Conservation (phyloP, 192 early-diverging fungal genomes). For the Entomortierella beljakovae region DNA sequence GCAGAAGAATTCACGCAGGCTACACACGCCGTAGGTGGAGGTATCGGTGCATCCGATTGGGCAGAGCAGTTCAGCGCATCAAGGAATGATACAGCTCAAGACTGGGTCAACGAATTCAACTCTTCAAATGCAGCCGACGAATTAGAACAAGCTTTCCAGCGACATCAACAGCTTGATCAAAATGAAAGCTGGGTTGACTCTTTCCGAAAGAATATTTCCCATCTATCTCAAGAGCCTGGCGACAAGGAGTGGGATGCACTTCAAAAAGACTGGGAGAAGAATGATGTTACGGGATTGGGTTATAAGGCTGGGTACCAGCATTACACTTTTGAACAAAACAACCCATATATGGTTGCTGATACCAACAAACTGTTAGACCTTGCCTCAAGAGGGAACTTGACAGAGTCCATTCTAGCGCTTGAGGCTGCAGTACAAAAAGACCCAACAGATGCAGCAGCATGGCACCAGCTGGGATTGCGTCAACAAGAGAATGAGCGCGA, state of each 20-base stretch:
- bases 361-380: slow-evolving; percentile 63
- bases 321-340: slow-evolving; percentile 83
- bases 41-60: slow-evolving; percentile 52
- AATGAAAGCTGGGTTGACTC: slow-evolving; percentile 76
- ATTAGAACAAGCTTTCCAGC: slow-evolving; percentile 60
- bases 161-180: slow-evolving; percentile 64
- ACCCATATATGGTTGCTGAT: slow-evolving; percentile 73
- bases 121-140: slow-evolving; percentile 54
- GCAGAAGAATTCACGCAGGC: slow-evolving; percentile 70
- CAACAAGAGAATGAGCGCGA: slow-evolving; percentile 99
- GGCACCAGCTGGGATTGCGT: slow-evolving; percentile 87
- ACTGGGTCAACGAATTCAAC: slow-evolving; percentile 62
- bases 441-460: slow-evolving; percentile 81
- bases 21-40: slow-evolving; percentile 56
- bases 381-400: slow-evolving; percentile 69
- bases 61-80: slow-evolving; percentile 56
- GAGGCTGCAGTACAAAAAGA: slow-evolving; percentile 90
- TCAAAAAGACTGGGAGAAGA: slow-evolving; percentile 77
- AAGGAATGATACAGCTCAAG: slow-evolving; percentile 18
- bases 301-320: slow-evolving; percentile 68
- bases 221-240: slow-evolving; percentile 66
- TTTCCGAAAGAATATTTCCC: slow-evolving; percentile 77
- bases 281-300: slow-evolving; percentile 52
- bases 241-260: slow-evolving; percentile 80
- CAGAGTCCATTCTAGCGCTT: slow-evolving; percentile 90